Conservation (phyloP, 208 protist genomes). For the Herpetomonas samuelpessoai region DNA sequence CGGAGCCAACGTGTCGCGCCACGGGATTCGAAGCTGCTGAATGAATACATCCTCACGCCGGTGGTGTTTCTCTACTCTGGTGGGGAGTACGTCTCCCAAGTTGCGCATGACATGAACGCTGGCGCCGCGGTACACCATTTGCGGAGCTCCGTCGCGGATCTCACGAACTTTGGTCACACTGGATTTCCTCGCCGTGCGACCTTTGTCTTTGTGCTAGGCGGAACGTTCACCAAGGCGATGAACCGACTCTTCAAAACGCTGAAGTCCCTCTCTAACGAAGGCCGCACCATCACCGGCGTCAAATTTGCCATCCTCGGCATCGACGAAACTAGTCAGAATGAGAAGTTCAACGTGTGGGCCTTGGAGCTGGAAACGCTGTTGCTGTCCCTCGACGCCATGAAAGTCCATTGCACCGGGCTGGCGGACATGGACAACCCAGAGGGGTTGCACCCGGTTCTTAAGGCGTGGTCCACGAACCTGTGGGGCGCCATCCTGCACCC, state of each 20-base stretch:
- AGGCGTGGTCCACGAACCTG: slow-evolving; percentile 34
- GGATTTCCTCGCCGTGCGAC: slow-evolving; percentile 40
- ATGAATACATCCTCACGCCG: slow-evolving; percentile 25
- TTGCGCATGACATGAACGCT: slow-evolving; percentile 31
- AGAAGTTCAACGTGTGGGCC: slow-evolving; percentile 44
- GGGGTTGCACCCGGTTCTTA: slow-evolving; percentile 21
- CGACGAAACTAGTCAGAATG: slow-evolving; percentile 27
- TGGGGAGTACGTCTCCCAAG: slow-evolving; percentile 12
- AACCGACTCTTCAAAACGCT: slow-evolving; percentile 25
- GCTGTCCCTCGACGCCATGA: slow-evolving; percentile 31
- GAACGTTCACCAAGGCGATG: slow-evolving; percentile 43
- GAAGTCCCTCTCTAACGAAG: slow-evolving; percentile 18
- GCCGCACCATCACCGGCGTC: slow-evolving; percentile 22
- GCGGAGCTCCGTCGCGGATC: slow-evolving; percentile 28
- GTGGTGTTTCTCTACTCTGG: slow-evolving; percentile 51
- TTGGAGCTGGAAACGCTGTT: slow-evolving; percentile 57
- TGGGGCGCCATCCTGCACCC: slow-evolving; percentile 43
- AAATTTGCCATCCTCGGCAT: slow-evolving; percentile 57
- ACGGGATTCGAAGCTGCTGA: slow-evolving; percentile 14
- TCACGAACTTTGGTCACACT: slow-evolving; percentile 32
- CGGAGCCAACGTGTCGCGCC: slow-evolving; percentile 3
- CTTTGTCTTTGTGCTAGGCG: slow-evolving; percentile 50
- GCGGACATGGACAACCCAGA: slow-evolving; percentile 28
- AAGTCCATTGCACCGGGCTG: slow-evolving; percentile 50
- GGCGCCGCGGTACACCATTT: slow-evolving; percentile 27